Evolutionary conservation across 78 protist species (phyloP), one percentile per base, ranked within the genome.

Genomic region (Planoprotostelium fungivorum): DNA sequence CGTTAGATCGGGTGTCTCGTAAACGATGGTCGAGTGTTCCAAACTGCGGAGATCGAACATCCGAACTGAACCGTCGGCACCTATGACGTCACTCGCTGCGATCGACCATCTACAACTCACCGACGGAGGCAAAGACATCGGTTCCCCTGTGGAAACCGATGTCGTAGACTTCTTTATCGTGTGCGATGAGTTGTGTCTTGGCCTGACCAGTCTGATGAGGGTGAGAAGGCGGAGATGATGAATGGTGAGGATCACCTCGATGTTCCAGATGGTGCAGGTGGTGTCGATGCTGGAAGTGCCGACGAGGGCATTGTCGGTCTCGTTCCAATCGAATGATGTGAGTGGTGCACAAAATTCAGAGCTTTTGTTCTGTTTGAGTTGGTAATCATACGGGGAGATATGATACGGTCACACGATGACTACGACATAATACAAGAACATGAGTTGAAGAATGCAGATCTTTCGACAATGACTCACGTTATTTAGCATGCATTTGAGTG

Each of bases 141-240:
- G 90, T 29, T 34, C 94, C 92, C 87, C 90, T 86, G 29, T 51
- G 25, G 84, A 97, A 97, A 28, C 98, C 99, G 1, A 98, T 92
- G 91, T 98, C 99, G 87, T 88, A 99, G 25, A 99, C 99, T 38
- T 99, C 99, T 51, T 98, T 97, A 89, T 99, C 99, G 92, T 99
- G 99, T 23, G 99, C 99, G 83, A 99, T 99, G 35, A 99, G 94
- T 93, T 99, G 99, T n/a, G 99, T 97, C 84, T 86, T 90, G 0
- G 97, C 95, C 88, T 91, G 88, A 83, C 89, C 93, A 51, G 89
- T 95, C 73, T 51, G 73, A 51, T 51, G 16, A 51, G 16, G 73
- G 73, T 51, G 5, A 16, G 73, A 16, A 51, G 73, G 73, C 16
- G 31, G 16, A 5, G 37, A 37, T n/a, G 5, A 87, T 29, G 16